Evolutionary conservation across 2,329 filamentous ascomycete species (phyloP), one percentile per base, ranked within the genome.

Genomic region (Penicillium sp.): DNA sequence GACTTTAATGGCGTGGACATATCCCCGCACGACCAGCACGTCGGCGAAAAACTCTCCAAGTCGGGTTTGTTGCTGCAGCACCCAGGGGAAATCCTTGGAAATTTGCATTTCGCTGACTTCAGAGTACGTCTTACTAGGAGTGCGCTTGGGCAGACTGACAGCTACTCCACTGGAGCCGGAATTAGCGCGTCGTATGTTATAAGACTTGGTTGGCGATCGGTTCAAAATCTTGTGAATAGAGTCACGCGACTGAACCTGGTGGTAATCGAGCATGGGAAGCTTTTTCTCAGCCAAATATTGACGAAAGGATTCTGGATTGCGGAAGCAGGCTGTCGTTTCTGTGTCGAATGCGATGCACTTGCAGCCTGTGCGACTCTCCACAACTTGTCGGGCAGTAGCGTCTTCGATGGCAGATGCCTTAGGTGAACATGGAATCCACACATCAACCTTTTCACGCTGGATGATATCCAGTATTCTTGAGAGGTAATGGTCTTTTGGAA

Each of bases 341-440:
- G 81, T 72, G 29, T 84, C 80, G 64, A 89, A 86, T 57, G 91
- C 87, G 2, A 92, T 79, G 3, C 83, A 87, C 60, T 78, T 83
- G 67, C 88, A 89, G 1, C 62, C 62, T 0, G 85, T 87, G 33
- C 80, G 76, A 14, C 76, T 73, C 63, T 89, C 85, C 19, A 91
- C 75, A 3, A 80, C 75, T 55, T 88, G 83, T 60, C 85, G 87
- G 1, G 87, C 87, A 35, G 82, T 72, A 0, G 85, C 88, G 68
- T 92, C 89, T 65, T 89, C 85, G 13, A 88, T 72, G 0, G 86
- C 86, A 0, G 83, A 85, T 1, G 83, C 80, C 9, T 89, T 85
- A n/a, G 85, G 87, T 0, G 88, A 91, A 65, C 88, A 91, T 21
- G 85, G 87, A 3, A 92, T 84, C 89, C 89, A 93, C 3, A 92